Base-by-base conservation (phyloP, 345 rosid genomes). In the Lepidium didymum region DNA sequence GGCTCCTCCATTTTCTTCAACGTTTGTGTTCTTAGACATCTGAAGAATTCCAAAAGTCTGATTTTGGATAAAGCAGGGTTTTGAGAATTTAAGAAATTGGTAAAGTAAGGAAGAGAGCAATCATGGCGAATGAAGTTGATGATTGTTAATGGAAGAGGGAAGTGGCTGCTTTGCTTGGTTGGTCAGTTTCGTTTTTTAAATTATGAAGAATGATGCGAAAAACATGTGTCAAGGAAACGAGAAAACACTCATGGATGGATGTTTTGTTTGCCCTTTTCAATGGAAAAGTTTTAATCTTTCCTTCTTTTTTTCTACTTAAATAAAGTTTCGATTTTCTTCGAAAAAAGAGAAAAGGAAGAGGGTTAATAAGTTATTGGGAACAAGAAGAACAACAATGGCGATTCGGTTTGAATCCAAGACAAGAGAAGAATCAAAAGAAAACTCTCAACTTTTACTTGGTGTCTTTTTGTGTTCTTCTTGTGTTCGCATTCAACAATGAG, bases 11-110 rank as follows among this genome's bases (percentile, higher is more conserved):
- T 75, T 63, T 33, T 80, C 83, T 63, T 75, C 82, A 40, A 62
- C 76, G 67, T 73, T 42, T 45, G 77, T 57, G 47, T 21, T 79
- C 70, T 77, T 83, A 16, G 83, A 79, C 96, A 83, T 83, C 71
- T 75, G 42, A 35, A 1, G 13, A n/a, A 2, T 52, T 49, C n/a
- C 45, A 8, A 64, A 64, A 64, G 49, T 44, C 37, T 35, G 18
- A 13, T 10, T 10, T 64, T 8, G 31, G 15, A 15, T 50, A 34
- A 34, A 46, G 34, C 10, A 41, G 31, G 31, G 1, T 62, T 29
- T 9, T 21, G 46, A 34, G 11, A 18, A 36, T 27, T 67, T 8
- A 36, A 45, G 8, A 6, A 10, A 57, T 55, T 35, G 58, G 49
- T 47, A 45, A 13, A 23, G 25, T 12, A 29, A 15, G 14, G 21